Conservation (phyloP, 495 filamentous ascomycete species). For the Penicillium coprophilum region DNA sequence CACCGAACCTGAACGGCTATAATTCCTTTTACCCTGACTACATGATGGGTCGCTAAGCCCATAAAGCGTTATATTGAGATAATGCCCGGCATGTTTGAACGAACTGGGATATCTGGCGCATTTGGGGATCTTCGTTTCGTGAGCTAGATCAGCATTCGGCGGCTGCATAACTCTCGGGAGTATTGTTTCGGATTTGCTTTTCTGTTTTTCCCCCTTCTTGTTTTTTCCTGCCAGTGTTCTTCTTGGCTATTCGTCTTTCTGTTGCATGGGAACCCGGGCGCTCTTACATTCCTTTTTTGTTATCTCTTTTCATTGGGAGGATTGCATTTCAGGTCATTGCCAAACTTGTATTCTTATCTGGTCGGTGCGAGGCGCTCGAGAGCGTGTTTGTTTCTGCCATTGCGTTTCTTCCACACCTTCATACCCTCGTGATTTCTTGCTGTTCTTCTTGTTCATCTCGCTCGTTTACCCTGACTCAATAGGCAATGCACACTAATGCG, state of each 20-base stretch:
- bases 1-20: constrained; percentile 44
- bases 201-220: constrained; percentile 20
- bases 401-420: constrained; percentile 31
- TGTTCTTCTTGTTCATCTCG: constrained; percentile 18
- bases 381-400: constrained; percentile 32
- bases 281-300: constrained; percentile 32
- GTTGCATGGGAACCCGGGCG: constrained; percentile 44
- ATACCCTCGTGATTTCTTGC: constrained; percentile 30
- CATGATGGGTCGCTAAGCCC: constrained; percentile 58
- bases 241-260: constrained; percentile 15
- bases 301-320: constrained; percentile 31
- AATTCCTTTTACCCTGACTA: constrained; percentile 55
- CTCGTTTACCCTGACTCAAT: constrained; percentile 8
- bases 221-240: constrained; percentile 18
- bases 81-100: constrained; percentile 52
- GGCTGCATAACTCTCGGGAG: constrained; percentile 47
- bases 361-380: constrained; percentile 25
- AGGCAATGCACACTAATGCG: constrained; percentile 10
- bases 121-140: constrained; percentile 43
- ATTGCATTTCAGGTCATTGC: constrained; percentile 41
- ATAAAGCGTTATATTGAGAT: constrained; percentile 32
- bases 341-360: constrained; percentile 36
- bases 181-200: constrained; percentile 41
- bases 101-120: constrained; percentile 49
- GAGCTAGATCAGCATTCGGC: constrained; percentile 52